Evolutionary conservation across 805 yeast genomes (phyloP), one percentile per base, ranked within the genome.

Genomic region (Starmerella floris): DNA sequence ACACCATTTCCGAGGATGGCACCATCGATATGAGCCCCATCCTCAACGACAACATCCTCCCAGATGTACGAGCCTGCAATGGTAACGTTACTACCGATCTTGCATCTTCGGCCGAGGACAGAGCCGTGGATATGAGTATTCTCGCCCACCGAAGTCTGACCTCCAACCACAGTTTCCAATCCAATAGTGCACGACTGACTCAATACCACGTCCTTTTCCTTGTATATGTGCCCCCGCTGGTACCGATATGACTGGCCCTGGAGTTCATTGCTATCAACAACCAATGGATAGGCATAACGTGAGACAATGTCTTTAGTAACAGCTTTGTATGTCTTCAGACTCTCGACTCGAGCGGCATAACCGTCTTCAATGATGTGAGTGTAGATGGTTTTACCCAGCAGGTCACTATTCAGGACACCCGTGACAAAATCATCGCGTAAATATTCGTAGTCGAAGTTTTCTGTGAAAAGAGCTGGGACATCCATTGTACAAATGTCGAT

Each of bases 401-500:
- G 71, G 62, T 91, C 98, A 40, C 93, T 79, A 15, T 91, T 79
- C 46, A 91, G 68, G 22, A 88, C 91, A 42, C 97, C 96, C 53
- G 75, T 79, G 25, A 88, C 82, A 57, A 88, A 91, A 62, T 91
- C 97, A 28, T 73, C 68, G 60, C 98, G 73, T 49, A 88, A 66
- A 40, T 74, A 67, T 61, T 88, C 95, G 60, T 87, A 91, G 64
- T 91, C 98, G 55, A 91, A 91, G 61, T 91, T 88, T 56, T 91
- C 98, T 55, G 84, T 94, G 65, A 88, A 91, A 47, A 88, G 79
- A 15, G 93, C 91, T 1, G 96, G 96, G 10, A 91, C 95, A 51
- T 79, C 84, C 2, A 94, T 84, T 5, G 96, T 72, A 62, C 98
- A 91, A 47, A 91, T 84, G 63, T 91, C 98, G 42, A 91, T 85